Conservation (phyloP, 805 yeast genomes). For the Saccharomycopsis sp. region DNA sequence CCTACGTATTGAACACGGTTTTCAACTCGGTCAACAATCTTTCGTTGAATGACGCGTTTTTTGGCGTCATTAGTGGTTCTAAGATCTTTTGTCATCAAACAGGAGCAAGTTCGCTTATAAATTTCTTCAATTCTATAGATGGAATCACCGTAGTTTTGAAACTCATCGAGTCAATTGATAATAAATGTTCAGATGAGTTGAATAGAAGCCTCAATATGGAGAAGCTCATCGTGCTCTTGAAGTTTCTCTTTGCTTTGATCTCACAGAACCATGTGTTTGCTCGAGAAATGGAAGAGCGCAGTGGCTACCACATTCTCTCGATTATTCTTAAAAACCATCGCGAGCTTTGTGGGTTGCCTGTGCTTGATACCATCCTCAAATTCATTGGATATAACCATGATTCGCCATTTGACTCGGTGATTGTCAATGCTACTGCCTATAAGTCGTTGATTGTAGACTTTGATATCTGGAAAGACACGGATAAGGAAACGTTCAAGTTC, state of each 20-base stretch:
- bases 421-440: conserved; percentile 52
- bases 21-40: conserved; percentile 17
- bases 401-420: conserved; percentile 48
- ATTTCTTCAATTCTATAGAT: conserved; percentile 35
- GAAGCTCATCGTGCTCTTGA: conserved; percentile 26
- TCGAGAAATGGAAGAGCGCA: conserved; percentile 51
- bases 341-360: conserved; percentile 32
- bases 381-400: conserved; percentile 51
- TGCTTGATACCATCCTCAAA: conserved; percentile 42
- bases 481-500: conserved; percentile 42
- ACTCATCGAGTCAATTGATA: conserved; percentile 39
- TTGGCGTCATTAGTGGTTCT: conserved; percentile 6
- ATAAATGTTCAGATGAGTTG: conserved; percentile 29
- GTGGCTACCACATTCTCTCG: conserved; percentile 55
- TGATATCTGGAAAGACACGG: conserved; percentile 44
- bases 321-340: conserved; percentile 43
- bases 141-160: conserved; percentile 43
- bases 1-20: conserved; percentile 17
- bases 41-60: conserved; percentile 9
- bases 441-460: conserved; percentile 54
- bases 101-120: conserved; percentile 5
- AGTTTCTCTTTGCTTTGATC: conserved; percentile 38
- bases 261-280: conserved; percentile 43
- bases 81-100: conserved; percentile 10
- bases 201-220: not conserved